These are phyloP conservation scores for Alternaria alternata DNA, from an alignment of 2,329 filamentous ascomycete species.

Conservation along the genomic window DNA sequence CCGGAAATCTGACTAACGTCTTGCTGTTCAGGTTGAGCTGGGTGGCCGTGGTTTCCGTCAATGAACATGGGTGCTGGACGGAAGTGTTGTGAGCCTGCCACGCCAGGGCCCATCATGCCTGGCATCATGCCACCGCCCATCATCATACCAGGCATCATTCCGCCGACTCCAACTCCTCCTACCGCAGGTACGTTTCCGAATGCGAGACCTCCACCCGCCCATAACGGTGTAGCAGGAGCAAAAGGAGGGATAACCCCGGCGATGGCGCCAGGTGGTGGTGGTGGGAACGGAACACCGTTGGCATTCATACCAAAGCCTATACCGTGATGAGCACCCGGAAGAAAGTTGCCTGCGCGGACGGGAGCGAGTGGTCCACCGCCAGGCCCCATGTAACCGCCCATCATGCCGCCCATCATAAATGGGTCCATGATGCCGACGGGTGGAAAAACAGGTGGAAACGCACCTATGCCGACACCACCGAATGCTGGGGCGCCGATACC, in stretches of 20 bases:
- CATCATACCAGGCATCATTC: slow-evolving; percentile 22
- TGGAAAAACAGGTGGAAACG: slow-evolving; percentile 30
- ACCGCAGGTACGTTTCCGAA: slow-evolving; percentile 33
- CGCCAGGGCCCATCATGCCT: slow-evolving; percentile 24
- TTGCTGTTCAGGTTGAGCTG: slow-evolving; percentile 32
- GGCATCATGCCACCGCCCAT: background rate
- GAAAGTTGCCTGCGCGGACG: slow-evolving; percentile 33
- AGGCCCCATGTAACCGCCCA: slow-evolving; percentile 14
- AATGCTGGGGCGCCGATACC: slow-evolving; percentile 29
- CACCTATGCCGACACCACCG: slow-evolving; percentile 34
- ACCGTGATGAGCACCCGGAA: slow-evolving; percentile 34
- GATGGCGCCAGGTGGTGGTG: slow-evolving; percentile 34
- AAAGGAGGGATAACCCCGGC: slow-evolving; percentile 34
- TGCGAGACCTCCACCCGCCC: slow-evolving; percentile 31
- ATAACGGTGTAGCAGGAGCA: slow-evolving; percentile 34
- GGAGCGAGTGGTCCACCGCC: slow-evolving; percentile 37
- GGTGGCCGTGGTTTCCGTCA: slow-evolving; percentile 30
- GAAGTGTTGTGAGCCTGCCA: slow-evolving; percentile 24
- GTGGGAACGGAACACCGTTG: slow-evolving; percentile 34
- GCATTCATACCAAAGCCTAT: slow-evolving; percentile 38
- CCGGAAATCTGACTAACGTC: slow-evolving; percentile 38
- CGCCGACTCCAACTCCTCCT: slow-evolving; percentile 12
- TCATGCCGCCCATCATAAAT: slow-evolving; percentile 19
- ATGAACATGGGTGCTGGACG: slow-evolving; percentile 33
- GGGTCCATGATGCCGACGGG: slow-evolving; percentile 32